Conservation (phyloP, 345 rosid genomes). For the Brassica nigra region DNA sequence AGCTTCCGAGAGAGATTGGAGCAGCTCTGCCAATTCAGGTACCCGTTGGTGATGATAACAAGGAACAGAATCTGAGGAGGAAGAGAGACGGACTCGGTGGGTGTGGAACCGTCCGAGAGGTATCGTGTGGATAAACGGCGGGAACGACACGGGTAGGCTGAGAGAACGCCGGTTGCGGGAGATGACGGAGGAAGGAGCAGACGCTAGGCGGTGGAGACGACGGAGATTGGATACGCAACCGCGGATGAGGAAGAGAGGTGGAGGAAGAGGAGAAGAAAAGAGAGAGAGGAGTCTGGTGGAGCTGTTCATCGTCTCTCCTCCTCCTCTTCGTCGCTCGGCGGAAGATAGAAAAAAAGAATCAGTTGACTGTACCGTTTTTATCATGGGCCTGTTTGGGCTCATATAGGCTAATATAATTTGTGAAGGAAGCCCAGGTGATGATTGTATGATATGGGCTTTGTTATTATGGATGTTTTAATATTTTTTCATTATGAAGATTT, state of each 20-base stretch:
- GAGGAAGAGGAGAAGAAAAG: constrained; percentile 48
- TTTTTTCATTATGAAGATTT: background rate
- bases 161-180: constrained; percentile 18
- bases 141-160: background rate
- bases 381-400: background rate
- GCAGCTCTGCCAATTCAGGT: constrained; percentile 50
- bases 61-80: constrained; percentile 20
- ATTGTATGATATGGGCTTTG: background rate
- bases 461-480: background rate
- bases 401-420: background rate
- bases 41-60: constrained; percentile 27
- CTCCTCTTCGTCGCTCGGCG: background rate
- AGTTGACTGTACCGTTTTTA: too few relatives aligned
- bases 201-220: constrained; percentile 14
- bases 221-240: constrained; percentile 40
- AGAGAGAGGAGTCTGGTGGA: constrained; percentile 64
- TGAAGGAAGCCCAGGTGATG: background rate
- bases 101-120: constrained; percentile 30
- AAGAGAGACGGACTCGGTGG: constrained; percentile 25
- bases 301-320: constrained; percentile 53
- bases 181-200: constrained; percentile 14
- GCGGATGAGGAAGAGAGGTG: constrained; percentile 35
- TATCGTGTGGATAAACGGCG: constrained; percentile 24
- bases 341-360: too few relatives aligned
- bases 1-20: constrained; percentile 41